Percentiles rank a stretch among this genome's conserved stretches.
phyloP scores from a whole-genome alignment of 2,329 filamentous ascomycete genomes.

The Colletotrichum tofieldiae region DNA sequence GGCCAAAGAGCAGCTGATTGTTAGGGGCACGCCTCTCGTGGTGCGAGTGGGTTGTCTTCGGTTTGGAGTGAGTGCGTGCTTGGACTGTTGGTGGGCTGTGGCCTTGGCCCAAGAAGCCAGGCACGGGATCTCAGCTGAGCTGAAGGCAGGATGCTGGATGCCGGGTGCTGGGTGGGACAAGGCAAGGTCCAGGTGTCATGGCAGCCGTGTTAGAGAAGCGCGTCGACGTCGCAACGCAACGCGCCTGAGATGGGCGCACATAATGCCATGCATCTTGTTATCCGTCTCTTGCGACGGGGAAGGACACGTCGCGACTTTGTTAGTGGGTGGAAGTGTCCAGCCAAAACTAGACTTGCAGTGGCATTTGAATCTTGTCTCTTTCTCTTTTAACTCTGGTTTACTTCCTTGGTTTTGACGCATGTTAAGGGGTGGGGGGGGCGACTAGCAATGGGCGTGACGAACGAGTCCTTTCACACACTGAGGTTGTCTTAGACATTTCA shows the following conservation, averaged over 20 bases:
- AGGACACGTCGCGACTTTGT: neutral
- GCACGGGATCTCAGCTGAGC: constrained; percentile 2
- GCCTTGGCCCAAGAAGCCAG: neutral
- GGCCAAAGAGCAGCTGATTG: neutral
- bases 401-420: neutral
- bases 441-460: neutral
- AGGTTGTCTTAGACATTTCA: constrained; percentile 7
- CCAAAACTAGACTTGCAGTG: neutral
- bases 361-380: neutral
- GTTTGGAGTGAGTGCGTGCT: neutral
- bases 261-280: neutral
- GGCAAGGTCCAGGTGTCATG: constrained; percentile 1
- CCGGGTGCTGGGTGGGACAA: neutral
- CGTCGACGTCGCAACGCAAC: constrained; percentile 3
- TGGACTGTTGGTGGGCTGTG: neutral
- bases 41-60: too few species aligned
- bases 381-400: neutral
- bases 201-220: constrained; percentile 5
- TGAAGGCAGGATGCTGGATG: neutral
- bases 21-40: neutral
- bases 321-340: neutral
- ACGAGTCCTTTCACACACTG: neutral
- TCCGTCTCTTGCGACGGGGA: neutral
- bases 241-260: neutral
- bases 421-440: neutral